Evolutionary conservation across 768 basidiomycete species (phyloP).

Genomic region (Harrya chromipes): DNA sequence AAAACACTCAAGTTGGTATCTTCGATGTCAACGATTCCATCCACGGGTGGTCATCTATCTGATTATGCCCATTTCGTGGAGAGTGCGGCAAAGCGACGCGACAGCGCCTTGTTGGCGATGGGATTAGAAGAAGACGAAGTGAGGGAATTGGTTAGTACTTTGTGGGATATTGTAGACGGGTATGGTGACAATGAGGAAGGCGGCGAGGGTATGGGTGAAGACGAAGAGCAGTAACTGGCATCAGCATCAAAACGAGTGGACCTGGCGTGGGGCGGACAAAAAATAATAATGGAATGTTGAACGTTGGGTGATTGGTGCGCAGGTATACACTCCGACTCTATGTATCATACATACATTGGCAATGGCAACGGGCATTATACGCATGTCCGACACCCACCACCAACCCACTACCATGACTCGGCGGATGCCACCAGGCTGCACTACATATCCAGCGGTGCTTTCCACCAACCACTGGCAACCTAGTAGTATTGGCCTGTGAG

Average conservation of each 20-base stretch:
- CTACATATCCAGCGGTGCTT: too few species aligned
- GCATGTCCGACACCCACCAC: too few species aligned
- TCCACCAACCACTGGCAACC: too few species aligned
- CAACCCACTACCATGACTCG: too few species aligned
- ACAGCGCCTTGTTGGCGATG: constrained; percentile 31
- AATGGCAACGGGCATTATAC: too few species aligned
- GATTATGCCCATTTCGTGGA: constrained; percentile 53
- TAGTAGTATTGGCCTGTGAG: too few species aligned
- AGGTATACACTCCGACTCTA: too few species aligned
- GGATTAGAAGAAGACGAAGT: constrained; percentile 57
- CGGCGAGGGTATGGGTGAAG: constrained; percentile 21
- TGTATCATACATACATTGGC: too few species aligned
- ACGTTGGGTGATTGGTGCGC: too few species aligned
- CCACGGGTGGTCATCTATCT: constrained; percentile 41
- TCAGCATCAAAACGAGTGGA: not conserved
- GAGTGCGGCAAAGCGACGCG: constrained; percentile 38
- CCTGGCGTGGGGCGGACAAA: not conserved
- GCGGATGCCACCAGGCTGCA: too few species aligned
- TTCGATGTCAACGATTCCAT: constrained; percentile 43
- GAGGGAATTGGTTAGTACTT: constrained; percentile 49
- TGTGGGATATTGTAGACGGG: constrained; percentile 58
- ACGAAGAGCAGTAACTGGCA: constrained; percentile 10
- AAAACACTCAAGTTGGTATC: constrained; percentile 35
- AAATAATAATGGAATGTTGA: too few species aligned
- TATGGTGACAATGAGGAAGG: constrained; percentile 30